Evolutionary conservation across 495 filamentous ascomycete genomes (phyloP), one percentile per base, ranked within the genome.

Genomic region (Aspergillus affinis): DNA sequence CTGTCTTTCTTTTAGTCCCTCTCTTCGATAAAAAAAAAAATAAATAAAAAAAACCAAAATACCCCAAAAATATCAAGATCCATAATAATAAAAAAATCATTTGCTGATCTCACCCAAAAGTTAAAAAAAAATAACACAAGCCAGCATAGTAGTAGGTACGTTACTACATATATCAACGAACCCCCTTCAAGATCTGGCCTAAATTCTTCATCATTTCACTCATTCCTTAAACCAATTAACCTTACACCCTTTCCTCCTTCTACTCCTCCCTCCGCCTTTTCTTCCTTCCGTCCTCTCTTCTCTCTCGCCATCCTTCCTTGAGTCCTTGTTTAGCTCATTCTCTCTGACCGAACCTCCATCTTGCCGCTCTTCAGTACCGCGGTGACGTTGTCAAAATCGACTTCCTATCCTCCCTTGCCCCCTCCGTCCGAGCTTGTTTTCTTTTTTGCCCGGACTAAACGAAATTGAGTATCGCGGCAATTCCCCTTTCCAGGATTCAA

Each of bases 381-480:
- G 36, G 36, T 67, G 58, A 62, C 65, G 61, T 64, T 61, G 63
- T 60, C 57, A 57, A 23, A 41, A 15, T 36, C 60, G 36, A 30
- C 62, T 36, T 54, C 55, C 54, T 54, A 54, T 59, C 65, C 70
- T 73, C 72, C 73, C 72, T 75, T 78, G 72, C 72, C 68, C 70
- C 41, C 48, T 52, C 21, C 13, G 17, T 21, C 23, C 57, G 50
- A 47, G 45, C 55, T 30, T 54, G 27, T 54, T 58, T 55, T 55
- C 44, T 19, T 51, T 59, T 67, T 45, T 54, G 64, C 51, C 65
- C 73, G 74, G 74, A 75, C 70, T 66, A 64, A 70, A 71, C 75
- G 70, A 74, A 65, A 58, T 62, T 60, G 54, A 71, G 54, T 77
- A 73, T 74, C 75, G 75, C 63, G 66, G 70, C 67, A 68, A 67